phyloP scores from a whole-genome alignment of 129 eudicot species.

The Flaveria ramosissima region DNA sequence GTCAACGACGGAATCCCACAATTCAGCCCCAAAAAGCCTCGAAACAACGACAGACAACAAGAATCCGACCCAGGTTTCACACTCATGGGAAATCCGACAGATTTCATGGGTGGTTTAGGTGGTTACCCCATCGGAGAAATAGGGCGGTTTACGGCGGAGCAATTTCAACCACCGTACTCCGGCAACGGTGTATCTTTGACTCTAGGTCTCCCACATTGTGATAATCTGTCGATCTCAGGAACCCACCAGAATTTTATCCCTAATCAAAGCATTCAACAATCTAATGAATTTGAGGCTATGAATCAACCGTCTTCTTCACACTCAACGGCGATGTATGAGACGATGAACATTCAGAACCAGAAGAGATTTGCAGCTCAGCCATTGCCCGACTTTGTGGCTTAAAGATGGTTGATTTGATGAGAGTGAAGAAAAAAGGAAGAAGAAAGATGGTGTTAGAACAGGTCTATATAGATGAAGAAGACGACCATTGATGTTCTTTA shows the following conservation, averaged over 20 bases:
- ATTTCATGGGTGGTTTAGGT: conserved; percentile 73
- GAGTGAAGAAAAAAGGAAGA: conserved; percentile 7
- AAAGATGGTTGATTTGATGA: conserved; percentile 20
- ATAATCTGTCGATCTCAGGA: conserved; percentile 59
- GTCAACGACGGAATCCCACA: conserved; percentile 56
- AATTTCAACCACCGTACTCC: conserved; percentile 54
- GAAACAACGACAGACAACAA: conserved; percentile 52
- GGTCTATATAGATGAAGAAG: conserved; percentile 47
- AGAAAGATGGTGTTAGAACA: conserved; percentile 17
- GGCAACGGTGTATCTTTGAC: conserved; percentile 82
- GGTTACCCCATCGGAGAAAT: conserved; percentile 69
- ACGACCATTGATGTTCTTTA: conserved; percentile 46
- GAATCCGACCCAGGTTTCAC: conserved; percentile 52
- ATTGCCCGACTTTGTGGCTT: conserved; percentile 87
- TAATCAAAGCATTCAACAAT: conserved; percentile 58
- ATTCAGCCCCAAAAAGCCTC: conserved; percentile 64
- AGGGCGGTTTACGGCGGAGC: conserved; percentile 61
- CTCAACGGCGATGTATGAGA: conserved; percentile 59
- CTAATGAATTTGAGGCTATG: conserved; percentile 54
- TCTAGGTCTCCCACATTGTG: conserved; percentile 78
- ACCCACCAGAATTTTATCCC: conserved; percentile 59
- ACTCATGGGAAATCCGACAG: conserved; percentile 60
- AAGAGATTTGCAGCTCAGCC: conserved; percentile 78
- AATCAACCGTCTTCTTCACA: conserved; percentile 53
- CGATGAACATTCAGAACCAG: conserved; percentile 65